Base-by-base conservation (phyloP, 1,139 yeast species). In the Cylindricascospora bacillispora region DNA sequence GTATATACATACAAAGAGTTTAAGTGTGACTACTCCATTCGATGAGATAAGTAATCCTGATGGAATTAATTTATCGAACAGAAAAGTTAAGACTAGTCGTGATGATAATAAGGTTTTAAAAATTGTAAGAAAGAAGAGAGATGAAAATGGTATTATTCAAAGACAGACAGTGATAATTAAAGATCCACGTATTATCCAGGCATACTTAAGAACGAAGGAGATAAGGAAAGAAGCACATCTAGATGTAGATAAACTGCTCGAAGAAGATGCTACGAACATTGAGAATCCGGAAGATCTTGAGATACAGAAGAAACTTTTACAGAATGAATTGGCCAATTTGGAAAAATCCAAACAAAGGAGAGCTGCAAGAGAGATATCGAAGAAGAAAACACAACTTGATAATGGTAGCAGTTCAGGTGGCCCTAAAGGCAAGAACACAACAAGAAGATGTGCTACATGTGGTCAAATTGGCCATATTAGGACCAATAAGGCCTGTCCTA, bases 381-480 rank as follows among this genome's bases (percentile, higher is more conserved):
- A 76, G 47, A 37, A 41, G 33, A 27, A 43, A 35, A 37, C 31
- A 39, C 14, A 41, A 31, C 39, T 36, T 11, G 23, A 41, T 2
- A 45, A 44, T 24, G 36, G 39, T n/a, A n/a, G n/a, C n/a, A 13
- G 23, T 11, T 16, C 24, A 4, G 14, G 13, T 15, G 22, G n/a
- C 13, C 16, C 16, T 25, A 25, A 25, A 13, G 11, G 21, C 10
- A 82, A 81, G 49, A 73, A 85, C 33, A 81, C 81, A 2, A 76
- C 81, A 5, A 65, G 97, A 50, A 70, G 83, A 47, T 89, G 97
- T 59, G 85, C 93, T 4, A 79, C 93, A 2, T 89, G 97, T 65
- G 97, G 97, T 16, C 93, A 89, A 3, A 68, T 80, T 44, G 98
- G 97, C 0, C 98, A 89, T 54, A 89, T 86, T 39, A 67, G 93